phyloP scores from a whole-genome alignment of 2,329 filamentous ascomycete species.

The Pseudopithomyces maydicus region DNA sequence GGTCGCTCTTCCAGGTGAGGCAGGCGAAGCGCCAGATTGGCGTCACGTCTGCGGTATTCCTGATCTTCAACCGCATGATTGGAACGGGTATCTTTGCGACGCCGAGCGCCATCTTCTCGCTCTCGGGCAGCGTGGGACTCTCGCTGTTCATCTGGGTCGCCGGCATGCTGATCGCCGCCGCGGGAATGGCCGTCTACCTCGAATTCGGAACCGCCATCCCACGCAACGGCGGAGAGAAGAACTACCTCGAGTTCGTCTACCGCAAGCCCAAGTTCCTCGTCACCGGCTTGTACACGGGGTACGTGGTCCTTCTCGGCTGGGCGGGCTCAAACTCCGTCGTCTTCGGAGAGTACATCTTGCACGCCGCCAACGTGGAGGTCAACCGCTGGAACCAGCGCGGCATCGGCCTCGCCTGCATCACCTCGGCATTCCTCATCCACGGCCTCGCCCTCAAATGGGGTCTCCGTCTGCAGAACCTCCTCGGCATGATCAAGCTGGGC shows the following conservation, averaged over 20 bases:
- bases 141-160: conserved; percentile 67
- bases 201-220: conserved; percentile 70
- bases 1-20: conserved; percentile 28
- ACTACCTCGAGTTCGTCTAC: conserved; percentile 70
- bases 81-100: conserved; percentile 72
- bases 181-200: conserved; percentile 68
- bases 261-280: conserved; percentile 64
- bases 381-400: conserved; percentile 70
- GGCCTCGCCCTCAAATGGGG: conserved; percentile 69
- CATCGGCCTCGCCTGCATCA: conserved; percentile 70
- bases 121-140: conserved; percentile 66
- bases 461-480: conserved; percentile 68
- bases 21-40: conserved; percentile 38
- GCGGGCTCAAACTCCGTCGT: conserved; percentile 70
- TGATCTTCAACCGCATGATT: conserved; percentile 68
- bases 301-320: conserved; percentile 67
- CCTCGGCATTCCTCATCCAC: conserved; percentile 68
- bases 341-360: conserved; percentile 72
- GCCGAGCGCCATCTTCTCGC: conserved; percentile 61
- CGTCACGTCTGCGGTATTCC: conserved; percentile 29
- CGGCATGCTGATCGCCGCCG: conserved; percentile 65
- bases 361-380: conserved; percentile 67
- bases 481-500: conserved; percentile 69
- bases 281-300: conserved; percentile 64
- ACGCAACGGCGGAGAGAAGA: conserved; percentile 69